phyloP scores from a whole-genome alignment of 805 yeast genomes.

The Spathaspora sp. region DNA sequence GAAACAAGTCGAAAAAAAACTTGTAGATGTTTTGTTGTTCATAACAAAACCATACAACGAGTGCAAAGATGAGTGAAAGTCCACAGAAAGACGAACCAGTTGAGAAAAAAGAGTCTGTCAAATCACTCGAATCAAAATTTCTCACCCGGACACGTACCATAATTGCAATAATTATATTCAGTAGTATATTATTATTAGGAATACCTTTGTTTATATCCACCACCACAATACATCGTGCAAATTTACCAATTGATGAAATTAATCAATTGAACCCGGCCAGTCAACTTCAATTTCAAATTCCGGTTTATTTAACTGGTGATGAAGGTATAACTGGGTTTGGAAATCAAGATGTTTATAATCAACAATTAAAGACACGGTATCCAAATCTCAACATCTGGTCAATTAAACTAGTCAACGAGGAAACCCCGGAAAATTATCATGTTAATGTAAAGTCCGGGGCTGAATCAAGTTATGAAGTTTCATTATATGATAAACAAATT shows the following conservation, averaged over 20 bases:
- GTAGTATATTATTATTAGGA: conserved; percentile 34
- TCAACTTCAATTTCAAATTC: conserved; percentile 29
- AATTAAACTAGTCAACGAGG: conserved; percentile 9
- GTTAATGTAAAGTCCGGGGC: neutral
- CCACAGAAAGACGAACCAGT: neutral
- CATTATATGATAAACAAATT: conserved; percentile 34
- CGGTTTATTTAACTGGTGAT: conserved; percentile 39
- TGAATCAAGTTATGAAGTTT: conserved; percentile 18
- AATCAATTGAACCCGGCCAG: conserved; percentile 24
- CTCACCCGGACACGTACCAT: neutral
- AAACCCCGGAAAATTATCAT: conserved; percentile 27
- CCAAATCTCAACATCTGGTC: conserved; percentile 28
- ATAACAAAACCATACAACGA: neutral
- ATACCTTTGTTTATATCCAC: conserved; percentile 59
- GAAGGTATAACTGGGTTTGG: conserved; percentile 24
- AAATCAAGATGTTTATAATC: conserved; percentile 35
- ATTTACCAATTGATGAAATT: conserved; percentile 48
- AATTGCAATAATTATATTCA: conserved; percentile 10
- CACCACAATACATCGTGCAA: conserved; percentile 61
- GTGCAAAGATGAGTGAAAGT: neutral
- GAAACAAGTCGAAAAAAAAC: neutral
- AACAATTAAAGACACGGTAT: conserved; percentile 16
- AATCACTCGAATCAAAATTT: neutral
- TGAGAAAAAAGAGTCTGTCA: neutral
- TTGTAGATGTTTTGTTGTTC: neutral